phyloP scores from a whole-genome alignment of 1,284 basidiomycete genomes.

The Ceratobasidium sp. region DNA sequence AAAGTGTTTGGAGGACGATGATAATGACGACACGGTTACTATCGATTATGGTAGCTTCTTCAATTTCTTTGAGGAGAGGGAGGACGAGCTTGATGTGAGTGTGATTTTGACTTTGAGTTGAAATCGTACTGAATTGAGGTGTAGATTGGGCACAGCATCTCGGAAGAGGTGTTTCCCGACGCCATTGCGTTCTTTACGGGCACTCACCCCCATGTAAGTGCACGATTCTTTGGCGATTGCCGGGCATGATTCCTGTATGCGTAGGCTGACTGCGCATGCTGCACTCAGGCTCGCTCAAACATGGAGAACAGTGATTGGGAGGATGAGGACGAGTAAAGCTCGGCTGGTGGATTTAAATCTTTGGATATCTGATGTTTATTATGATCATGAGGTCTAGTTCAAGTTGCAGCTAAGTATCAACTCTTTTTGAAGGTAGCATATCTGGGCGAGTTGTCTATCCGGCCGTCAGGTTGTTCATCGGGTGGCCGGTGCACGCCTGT shows the following conservation, averaged over 20 bases:
- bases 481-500: too few species aligned
- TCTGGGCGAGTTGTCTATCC: too few species aligned
- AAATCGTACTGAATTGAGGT: constrained; percentile 29
- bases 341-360: too few species aligned
- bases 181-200: constrained; percentile 80
- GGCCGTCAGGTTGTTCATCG: too few species aligned
- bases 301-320: constrained; percentile 12
- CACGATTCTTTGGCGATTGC: not conserved
- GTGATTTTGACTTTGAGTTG: not conserved
- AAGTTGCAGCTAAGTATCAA: too few species aligned
- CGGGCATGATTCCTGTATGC: not conserved
- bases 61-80: constrained; percentile 77
- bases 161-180: constrained; percentile 76
- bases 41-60: constrained; percentile 83
- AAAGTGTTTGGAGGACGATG: constrained; percentile 57
- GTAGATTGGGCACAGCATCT: constrained; percentile 73
- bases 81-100: constrained; percentile 72
- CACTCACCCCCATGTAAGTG: constrained; percentile 53
- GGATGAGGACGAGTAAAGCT: constrained; percentile 16
- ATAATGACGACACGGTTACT: constrained; percentile 50
- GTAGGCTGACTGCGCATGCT: not conserved
- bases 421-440: too few species aligned
- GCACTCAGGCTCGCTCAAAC: constrained; percentile 17
- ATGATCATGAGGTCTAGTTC: too few species aligned
- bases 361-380: too few species aligned